A percentile compares a stretch with the other conserved stretches of the same genome.
Evolutionary conservation across 2,329 filamentous ascomycete species (phyloP).

Genomic region (Fusarium sp.): DNA sequence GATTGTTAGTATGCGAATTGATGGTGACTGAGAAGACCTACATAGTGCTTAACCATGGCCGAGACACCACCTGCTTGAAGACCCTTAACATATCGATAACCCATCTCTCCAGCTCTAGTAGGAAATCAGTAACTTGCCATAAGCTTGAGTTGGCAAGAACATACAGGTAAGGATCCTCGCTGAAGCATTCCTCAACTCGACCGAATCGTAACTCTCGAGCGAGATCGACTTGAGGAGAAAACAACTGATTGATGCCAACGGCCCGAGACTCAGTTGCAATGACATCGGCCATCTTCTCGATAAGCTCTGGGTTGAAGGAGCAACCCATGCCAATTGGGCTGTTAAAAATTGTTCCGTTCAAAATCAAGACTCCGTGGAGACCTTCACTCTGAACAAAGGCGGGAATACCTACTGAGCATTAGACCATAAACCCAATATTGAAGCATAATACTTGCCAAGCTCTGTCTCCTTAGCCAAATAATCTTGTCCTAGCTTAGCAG

Average conservation of each 20-base stretch:
- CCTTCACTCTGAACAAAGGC: constrained; percentile 79
- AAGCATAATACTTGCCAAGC: constrained; percentile 48
- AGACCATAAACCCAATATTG: neutral
- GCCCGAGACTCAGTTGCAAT: constrained; percentile 74
- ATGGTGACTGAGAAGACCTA: constrained; percentile 37
- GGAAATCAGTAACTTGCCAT: constrained; percentile 8
- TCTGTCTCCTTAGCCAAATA: constrained; percentile 66
- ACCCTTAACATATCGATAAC: constrained; percentile 65
- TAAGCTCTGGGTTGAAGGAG: constrained; percentile 72
- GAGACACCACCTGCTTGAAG: constrained; percentile 73
- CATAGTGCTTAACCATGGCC: constrained; percentile 81
- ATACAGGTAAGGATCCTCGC: constrained; percentile 73
- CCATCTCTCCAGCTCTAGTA: constrained; percentile 68
- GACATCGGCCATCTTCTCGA: constrained; percentile 72
- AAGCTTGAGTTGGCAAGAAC: constrained; percentile 4
- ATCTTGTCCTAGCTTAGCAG: constrained; percentile 73
- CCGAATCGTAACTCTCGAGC: constrained; percentile 77
- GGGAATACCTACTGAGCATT: constrained; percentile 65
- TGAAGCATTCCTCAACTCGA: constrained; percentile 78
- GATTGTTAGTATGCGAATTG: neutral
- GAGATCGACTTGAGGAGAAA: constrained; percentile 76
- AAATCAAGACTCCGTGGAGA: constrained; percentile 76
- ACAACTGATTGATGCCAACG: constrained; percentile 77
- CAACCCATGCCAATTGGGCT: constrained; percentile 78
- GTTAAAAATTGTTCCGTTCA: constrained; percentile 82